Evolutionary conservation across 139 green algal genomes (phyloP), one percentile per base, ranked within the genome.

Genomic region (Pleodorina starrii): DNA sequence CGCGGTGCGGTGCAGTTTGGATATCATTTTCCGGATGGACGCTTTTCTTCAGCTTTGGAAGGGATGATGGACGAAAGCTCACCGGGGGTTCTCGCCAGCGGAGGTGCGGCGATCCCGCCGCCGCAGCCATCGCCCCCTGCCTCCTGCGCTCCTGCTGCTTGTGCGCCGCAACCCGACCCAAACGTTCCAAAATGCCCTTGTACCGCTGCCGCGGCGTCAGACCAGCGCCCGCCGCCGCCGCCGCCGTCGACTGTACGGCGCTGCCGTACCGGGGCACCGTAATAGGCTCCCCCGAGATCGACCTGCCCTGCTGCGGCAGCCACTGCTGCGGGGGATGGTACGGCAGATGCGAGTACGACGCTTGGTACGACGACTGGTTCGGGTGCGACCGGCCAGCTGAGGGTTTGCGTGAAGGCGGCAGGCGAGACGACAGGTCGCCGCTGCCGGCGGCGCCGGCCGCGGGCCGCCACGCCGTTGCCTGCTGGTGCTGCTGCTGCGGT

Each of bases 171-270:
- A 42, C 25, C 23, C 79, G 36, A 1, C 40, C 79, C 40, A 57
- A 38, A 21, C 79, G 57, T 38, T 86, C 79, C 57, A 86, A 69
- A 54, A 86, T 86, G 29, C 54, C 79, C 3, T 63, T 63, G 79
- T 86, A 86, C 6, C 79, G 79, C 79, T 86, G 57, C 10, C 59
- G 57, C 2, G 79, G 79, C 38, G 79, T 35, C 36, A 85, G 29
- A 0, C 32, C 44, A 38, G 6, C 38, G 69, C n/a, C 57, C 29
- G 63, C 29, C 29, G n/a, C 69, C 69, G 36, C 69, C 2, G 69
- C 69, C 69, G 63, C 16, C 11, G 63, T 38, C 63, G 21, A 42
- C 10, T 77, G 69, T 46, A 46, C 43, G 72, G 72, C 42, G 29
- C 72, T 36, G 72, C 11, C 72, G 9, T 66, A 66, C 5, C 54